These are phyloP conservation scores for Pyrenochaeta sp. DNA, from an alignment of 2,329 filamentous ascomycete species.

Conservation along the genomic window DNA sequence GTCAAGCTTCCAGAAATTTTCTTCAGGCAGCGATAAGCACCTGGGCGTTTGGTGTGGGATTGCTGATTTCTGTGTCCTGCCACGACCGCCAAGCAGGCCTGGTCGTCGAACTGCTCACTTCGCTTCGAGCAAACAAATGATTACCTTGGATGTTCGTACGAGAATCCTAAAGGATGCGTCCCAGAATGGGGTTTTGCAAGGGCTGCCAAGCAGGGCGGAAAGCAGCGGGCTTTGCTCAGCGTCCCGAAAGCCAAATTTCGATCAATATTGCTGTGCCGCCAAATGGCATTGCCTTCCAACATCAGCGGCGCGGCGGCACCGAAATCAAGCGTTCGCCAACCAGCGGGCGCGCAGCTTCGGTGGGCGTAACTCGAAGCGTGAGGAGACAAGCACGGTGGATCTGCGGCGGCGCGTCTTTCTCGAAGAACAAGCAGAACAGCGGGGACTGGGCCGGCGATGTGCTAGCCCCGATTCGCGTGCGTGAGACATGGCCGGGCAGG, in stretches of 20 bases:
- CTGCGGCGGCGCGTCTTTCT: conserved; percentile 3
- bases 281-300: conserved; percentile 13
- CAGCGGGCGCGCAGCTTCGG: not conserved
- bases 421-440: conserved; percentile 17
- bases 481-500: no score
- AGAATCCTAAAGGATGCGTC: not conserved
- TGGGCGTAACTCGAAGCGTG: not conserved
- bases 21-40: not conserved
- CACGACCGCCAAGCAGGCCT: not conserved
- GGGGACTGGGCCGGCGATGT: not conserved
- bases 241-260: not conserved
- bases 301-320: no score
- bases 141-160: not conserved
- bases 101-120: no score
- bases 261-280: conserved; percentile 18
- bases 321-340: not conserved
- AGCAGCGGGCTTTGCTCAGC: not conserved
- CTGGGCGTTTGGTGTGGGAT: not conserved
- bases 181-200: not conserved
- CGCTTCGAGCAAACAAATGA: no score
- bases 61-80: not conserved
- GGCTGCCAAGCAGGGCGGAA: conserved; percentile 14
- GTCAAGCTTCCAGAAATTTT: not conserved
- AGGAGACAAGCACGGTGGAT: not conserved
- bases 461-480: not conserved